Percentiles rank a stretch among this genome's conserved stretches.
Evolutionary conservation across 805 yeast genomes (phyloP).

Genomic region (Teunomyces barrocoloradensis): DNA sequence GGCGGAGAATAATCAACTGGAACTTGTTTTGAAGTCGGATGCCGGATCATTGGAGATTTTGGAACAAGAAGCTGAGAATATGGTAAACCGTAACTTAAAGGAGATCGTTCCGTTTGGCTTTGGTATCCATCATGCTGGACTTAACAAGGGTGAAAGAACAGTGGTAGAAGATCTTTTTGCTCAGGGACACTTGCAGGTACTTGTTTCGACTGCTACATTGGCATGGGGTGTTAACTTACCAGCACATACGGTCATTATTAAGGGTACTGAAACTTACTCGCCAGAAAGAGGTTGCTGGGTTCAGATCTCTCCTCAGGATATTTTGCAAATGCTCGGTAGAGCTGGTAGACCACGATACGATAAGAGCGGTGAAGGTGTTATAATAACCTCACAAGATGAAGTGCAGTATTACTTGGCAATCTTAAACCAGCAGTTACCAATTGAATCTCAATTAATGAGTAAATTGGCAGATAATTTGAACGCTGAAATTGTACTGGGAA

Average conservation of each 20-base stretch:
- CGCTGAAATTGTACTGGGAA: constrained; percentile 82
- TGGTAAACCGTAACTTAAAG: constrained; percentile 52
- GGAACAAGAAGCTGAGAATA: constrained; percentile 56
- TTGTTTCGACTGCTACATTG: constrained; percentile 88
- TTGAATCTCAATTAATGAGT: constrained; percentile 80
- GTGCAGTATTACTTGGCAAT: constrained; percentile 86
- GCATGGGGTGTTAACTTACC: constrained; percentile 98
- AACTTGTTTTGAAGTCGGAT: constrained; percentile 45
- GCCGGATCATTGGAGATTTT: constrained; percentile 63
- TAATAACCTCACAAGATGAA: constrained; percentile 83
- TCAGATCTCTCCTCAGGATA: constrained; percentile 91
- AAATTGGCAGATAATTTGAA: constrained; percentile 72
- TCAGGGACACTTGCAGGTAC: constrained; percentile 77
- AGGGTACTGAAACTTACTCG: constrained; percentile 90
- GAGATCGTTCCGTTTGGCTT: constrained; percentile 68
- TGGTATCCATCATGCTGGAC: constrained; percentile 92
- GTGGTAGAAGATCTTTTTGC: constrained; percentile 84
- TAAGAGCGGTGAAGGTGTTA: constrained; percentile 88
- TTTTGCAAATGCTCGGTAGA: constrained; percentile 95
- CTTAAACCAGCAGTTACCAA: constrained; percentile 87
- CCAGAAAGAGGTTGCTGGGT: constrained; percentile 90
- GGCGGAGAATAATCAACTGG: constrained; percentile 50
- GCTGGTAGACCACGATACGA: constrained; percentile 98
- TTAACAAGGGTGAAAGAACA: constrained; percentile 67
- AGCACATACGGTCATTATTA: constrained; percentile 89